These are phyloP conservation scores for Mortierella polycephala DNA, from an alignment of 371 early-diverging fungal genomes.

Conservation along the genomic window DNA sequence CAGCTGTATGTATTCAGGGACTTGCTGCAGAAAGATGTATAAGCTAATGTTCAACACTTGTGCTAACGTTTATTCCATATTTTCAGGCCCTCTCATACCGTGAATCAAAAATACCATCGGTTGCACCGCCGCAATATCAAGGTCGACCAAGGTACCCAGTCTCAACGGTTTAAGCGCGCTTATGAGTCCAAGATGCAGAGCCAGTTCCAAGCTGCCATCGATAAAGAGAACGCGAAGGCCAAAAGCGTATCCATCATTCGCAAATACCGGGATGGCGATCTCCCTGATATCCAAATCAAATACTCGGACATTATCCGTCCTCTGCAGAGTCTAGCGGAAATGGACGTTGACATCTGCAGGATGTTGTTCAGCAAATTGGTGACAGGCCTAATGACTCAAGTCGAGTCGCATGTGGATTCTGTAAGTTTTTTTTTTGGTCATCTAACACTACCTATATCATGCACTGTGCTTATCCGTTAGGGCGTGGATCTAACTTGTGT, in stretches of 20 bases:
- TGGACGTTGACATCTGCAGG: conserved; percentile 75
- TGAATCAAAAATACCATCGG: conserved; percentile 28
- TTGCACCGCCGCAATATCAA: conserved; percentile 25
- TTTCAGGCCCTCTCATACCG: conserved; percentile 6
- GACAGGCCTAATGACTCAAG: conserved; percentile 56
- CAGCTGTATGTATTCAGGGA: conserved; percentile 8
- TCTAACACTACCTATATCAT: neutral
- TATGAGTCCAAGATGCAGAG: conserved; percentile 25
- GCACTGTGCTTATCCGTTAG: neutral
- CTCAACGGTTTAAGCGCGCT: conserved; percentile 23
- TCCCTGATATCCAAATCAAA: conserved; percentile 82
- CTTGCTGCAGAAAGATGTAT: neutral
- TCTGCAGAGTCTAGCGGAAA: conserved; percentile 67
- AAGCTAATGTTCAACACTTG: neutral
- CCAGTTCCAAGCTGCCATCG: neutral
- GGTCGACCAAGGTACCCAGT: neutral
- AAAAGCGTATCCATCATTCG: conserved; percentile 69
- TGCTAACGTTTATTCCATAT: neutral
- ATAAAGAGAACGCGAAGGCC: conserved; percentile 61
- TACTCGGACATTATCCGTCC: conserved; percentile 73
- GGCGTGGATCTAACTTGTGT: conserved; percentile 1
- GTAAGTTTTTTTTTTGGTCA: conserved; percentile 22
- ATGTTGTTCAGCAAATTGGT: conserved; percentile 63
- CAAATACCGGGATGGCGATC: conserved; percentile 76
- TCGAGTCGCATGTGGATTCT: conserved; percentile 40